Evolutionary conservation across 2,329 filamentous ascomycete species (phyloP), one percentile per base, ranked within the genome.

Genomic region (Cladosporium sp.): DNA sequence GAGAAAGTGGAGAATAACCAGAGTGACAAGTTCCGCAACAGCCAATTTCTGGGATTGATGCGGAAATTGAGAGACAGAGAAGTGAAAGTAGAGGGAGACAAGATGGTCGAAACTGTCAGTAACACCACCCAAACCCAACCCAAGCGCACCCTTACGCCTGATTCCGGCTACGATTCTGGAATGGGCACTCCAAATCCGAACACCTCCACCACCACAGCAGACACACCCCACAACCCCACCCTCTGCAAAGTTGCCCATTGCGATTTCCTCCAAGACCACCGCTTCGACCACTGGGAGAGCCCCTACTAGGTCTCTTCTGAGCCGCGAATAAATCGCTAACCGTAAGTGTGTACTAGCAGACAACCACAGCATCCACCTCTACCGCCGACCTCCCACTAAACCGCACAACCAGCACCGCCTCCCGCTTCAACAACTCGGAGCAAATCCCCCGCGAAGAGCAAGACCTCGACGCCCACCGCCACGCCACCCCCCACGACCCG

Each of bases 1-100:
- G 76, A 85, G 48, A 83, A 81, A 32, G 80, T 95, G 11, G 76
- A 80, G 17, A 74, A 84, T 59, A 84, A 92, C 58, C 78, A 81
- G 52, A 84, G 79, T 50, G 72, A 82, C 41, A 92, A 92, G 63
- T 93, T 93, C 67, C 81, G 83, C 60, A 82, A 90, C 62, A 91
- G 87, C 58, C 80, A 80, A 52, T 95, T 95, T 62, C 70, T 92
- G 1, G 76, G 79, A 3, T 72, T 95, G 40, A 93, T 95, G 88
- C 80, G 86, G 22, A 79, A 81, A 53, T 79, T 93, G 49, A 79
- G 85, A 45, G 83, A 88, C 62, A 76, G 79, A 50, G 84, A 93
- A 70, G 82, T 90, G 11, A 79, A 79, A 43, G 82, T 93, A 32
- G 78, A 88, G 57, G 86, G 84, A 36, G 84, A 89, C 64, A 80